Evolutionary conservation across 2,329 filamentous ascomycete species (phyloP), one percentile per base, ranked within the genome.

Genomic region (Plenodomus lindquistii): DNA sequence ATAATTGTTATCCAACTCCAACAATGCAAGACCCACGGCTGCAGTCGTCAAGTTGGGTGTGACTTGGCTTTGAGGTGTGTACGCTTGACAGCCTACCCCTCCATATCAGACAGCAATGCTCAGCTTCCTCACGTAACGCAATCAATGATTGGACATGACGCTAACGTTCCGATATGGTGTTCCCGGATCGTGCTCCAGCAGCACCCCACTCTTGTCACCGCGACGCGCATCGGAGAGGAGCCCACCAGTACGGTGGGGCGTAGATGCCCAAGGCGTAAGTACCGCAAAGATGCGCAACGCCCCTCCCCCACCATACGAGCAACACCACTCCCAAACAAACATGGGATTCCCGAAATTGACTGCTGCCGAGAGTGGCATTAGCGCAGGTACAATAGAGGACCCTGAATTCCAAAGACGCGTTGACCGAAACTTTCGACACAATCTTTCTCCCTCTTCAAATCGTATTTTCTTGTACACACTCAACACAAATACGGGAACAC

Each of bases 311-410:
- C 35, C 35, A 18, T 67, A 15, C 27, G 6, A 31, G 62, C 46
- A 42, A 51, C 57, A 60, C 59, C 52, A 63, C 60, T 63, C 42
- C 35, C 55, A 18, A 36, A 36, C 35, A 37, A 55, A 40, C 48
- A 60, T 60, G 55, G 61, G 57, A 62, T 52, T 45, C 37, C 40
- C 40, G 31, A 42, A 20, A 19, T 44, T 49, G 53, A 43, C 37
- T 39, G 31, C 40, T n/a, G 44, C 38, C 24, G 37, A 43, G 24
- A 27, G n/a, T 18, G 46, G 43, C 42, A 34, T 52, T 63, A 62
- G 60, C 52, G 55, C 48, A 66, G 63, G 58, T 63, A 66, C 65
- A 62, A 65, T 55, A 62, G 48, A 50, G 49, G 47, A 60, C 48
- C 55, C 51, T 55, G 37, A 41, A 36, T 46, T 39, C 46, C 16